Evolutionary conservation across 139 green algal species (phyloP).

Genomic region (Edaphochlamys debaryana): DNA sequence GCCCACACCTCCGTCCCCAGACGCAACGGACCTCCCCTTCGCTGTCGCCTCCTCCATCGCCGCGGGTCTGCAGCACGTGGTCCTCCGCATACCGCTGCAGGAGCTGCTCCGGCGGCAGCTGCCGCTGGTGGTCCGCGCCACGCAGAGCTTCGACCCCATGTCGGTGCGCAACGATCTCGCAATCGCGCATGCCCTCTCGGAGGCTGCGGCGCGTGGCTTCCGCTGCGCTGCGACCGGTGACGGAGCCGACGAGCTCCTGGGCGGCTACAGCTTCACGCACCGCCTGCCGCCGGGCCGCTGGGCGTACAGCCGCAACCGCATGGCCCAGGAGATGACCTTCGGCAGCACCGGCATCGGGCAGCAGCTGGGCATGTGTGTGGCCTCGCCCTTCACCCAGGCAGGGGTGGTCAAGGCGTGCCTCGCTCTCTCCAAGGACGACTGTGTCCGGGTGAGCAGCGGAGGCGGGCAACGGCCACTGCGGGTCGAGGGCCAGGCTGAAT

Average conservation of each 20-base stretch:
- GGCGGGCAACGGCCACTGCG: too few species aligned
- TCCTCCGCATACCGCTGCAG: not conserved
- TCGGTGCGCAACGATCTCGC: conserved; percentile 17
- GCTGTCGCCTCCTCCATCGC: not conserved
- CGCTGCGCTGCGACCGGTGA: conserved; percentile 54
- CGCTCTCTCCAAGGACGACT: conserved; percentile 1
- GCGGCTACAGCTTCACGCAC: conserved; percentile 49
- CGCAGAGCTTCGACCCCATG: conserved; percentile 38
- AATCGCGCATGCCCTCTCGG: conserved; percentile 40
- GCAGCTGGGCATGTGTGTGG: conserved; percentile 2
- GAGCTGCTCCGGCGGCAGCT: conserved; percentile 22
- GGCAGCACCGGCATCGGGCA: not conserved
- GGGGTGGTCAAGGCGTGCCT: not conserved
- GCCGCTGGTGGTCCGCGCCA: conserved; percentile 4
- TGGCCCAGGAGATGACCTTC: conserved; percentile 29
- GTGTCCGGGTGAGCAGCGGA: conserved; percentile 17
- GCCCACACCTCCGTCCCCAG: not conserved
- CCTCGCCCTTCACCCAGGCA: conserved; percentile 21
- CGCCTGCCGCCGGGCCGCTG: not conserved
- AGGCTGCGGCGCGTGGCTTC: conserved; percentile 41
- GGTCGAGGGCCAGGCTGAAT: too few species aligned
- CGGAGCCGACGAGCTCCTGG: conserved; percentile 56
- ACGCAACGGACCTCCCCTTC: conserved; percentile 25
- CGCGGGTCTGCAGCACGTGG: conserved; percentile 1
- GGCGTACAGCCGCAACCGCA: not conserved